These are phyloP conservation scores for Petrea volubilis DNA, from an alignment of 257 asterid species.

Conservation along the genomic window DNA sequence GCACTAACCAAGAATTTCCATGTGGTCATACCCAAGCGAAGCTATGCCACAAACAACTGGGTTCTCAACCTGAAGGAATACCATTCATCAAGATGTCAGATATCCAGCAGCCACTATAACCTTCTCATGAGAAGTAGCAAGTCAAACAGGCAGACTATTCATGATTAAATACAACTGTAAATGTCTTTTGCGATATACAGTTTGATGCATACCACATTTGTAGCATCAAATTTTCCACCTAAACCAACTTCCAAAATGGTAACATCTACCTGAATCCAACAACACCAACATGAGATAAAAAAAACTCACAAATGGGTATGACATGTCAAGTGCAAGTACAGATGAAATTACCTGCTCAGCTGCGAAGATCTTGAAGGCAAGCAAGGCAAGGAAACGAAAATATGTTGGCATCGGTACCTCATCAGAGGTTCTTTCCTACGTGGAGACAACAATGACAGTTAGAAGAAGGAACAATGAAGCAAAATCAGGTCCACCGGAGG, in stretches of 20 bases:
- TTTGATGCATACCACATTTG: conserved; percentile 81
- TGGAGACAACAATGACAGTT: conserved; percentile 8
- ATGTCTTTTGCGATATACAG: background rate
- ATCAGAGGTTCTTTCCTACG: conserved; percentile 64
- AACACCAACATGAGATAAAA: conserved; percentile 21
- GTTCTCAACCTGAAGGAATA: conserved; percentile 63
- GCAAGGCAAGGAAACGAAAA: conserved; percentile 93
- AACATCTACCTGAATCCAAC: conserved; percentile 79
- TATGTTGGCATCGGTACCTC: conserved; percentile 93
- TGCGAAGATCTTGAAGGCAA: conserved; percentile 93
- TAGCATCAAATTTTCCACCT: conserved; percentile 95
- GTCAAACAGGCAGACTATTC: conserved; percentile 15
- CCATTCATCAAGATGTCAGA: conserved; percentile 28
- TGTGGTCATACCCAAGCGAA: conserved; percentile 95
- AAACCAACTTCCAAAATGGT: conserved; percentile 95
- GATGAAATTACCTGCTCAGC: conserved; percentile 72
- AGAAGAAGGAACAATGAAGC: conserved; percentile 19
- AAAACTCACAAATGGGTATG: background rate
- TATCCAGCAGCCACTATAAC: conserved; percentile 20
- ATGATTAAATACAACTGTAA: conserved; percentile 3
- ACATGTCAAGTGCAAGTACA: conserved; percentile 7
- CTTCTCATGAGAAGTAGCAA: conserved; percentile 12
- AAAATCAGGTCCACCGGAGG: conserved; percentile 7
- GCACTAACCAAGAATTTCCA: conserved; percentile 98
- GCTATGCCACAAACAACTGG: conserved; percentile 87